Base-by-base conservation (phyloP, 495 filamentous ascomycete genomes). In the Lentithecium fluviatile region DNA sequence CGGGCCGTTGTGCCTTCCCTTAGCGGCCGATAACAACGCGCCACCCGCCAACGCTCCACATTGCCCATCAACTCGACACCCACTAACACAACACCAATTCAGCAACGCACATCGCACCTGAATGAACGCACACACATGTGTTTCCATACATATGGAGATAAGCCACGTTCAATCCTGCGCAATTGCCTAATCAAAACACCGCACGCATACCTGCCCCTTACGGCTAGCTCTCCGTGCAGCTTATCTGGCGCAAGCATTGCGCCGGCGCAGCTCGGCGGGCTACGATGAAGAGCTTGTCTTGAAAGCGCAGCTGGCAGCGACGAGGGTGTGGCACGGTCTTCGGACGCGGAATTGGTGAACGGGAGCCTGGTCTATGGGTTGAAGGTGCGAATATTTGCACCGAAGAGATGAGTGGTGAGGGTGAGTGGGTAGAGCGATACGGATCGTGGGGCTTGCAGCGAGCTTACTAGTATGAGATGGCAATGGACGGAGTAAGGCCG, bases 131-230 rank as follows among this genome's bases (percentile, higher is more conserved):
- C n/a, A n/a, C n/a, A n/a, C n/a, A n/a, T n/a, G n/a, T n/a, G n/a
- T n/a, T n/a, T n/a, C n/a, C n/a, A n/a, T n/a, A n/a, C n/a, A n/a
- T n/a, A n/a, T n/a, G n/a, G n/a, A n/a, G n/a, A n/a, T n/a, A n/a
- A n/a, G n/a, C n/a, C n/a, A n/a, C n/a, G n/a, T n/a, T n/a, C n/a
- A n/a, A n/a, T n/a, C n/a, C n/a, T n/a, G n/a, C n/a, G n/a, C n/a
- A n/a, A n/a, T n/a, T n/a, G n/a, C n/a, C n/a, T n/a, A n/a, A n/a
- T n/a, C n/a, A n/a, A n/a, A n/a, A n/a, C n/a, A n/a, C n/a, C n/a
- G n/a, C n/a, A n/a, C n/a, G n/a, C n/a, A n/a, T n/a, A 57, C 6
- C 58, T 67, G 58, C 58, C 64, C 53, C 53, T 62, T 67, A 36
- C 53, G 54, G 58, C 25, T 62, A 61, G 52, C 15, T 3, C 20